Evolutionary conservation across 495 filamentous ascomycete species (phyloP).

Genomic region (Podospora pseudopauciseta): DNA sequence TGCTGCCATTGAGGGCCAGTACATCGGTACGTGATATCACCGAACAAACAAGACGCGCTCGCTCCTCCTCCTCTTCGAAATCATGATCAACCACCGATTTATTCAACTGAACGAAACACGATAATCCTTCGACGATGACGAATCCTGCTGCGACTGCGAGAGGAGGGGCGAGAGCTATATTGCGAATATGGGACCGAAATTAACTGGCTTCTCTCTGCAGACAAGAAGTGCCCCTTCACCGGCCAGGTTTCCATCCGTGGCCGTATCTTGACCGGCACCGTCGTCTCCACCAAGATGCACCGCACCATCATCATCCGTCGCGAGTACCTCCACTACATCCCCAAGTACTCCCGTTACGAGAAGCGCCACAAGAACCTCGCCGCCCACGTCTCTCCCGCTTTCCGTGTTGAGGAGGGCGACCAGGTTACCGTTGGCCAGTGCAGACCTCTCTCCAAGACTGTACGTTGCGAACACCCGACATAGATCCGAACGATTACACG

Average conservation of each 20-base stretch:
- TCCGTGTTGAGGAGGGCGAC: slow-evolving; percentile 99
- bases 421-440: slow-evolving; percentile 99
- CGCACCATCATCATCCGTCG: slow-evolving; percentile 97
- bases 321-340: slow-evolving; percentile 99
- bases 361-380: slow-evolving; percentile 99
- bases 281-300: slow-evolving; percentile 99
- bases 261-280: slow-evolving; percentile 98
- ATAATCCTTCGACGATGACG: slow-evolving; percentile 7
- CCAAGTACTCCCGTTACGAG: slow-evolving; percentile 99
- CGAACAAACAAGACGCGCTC: slow-evolving; percentile 3
- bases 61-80: neutral
- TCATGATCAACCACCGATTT: neutral
- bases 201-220: slow-evolving; percentile 48
- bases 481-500: neutral
- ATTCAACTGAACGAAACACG: slow-evolving; percentile 10
- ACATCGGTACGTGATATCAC: slow-evolving; percentile 81
- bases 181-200: slow-evolving; percentile 9
- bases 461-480: slow-evolving; percentile 50
- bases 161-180: neutral
- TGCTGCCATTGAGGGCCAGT: slow-evolving; percentile 94
- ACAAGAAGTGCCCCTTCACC: slow-evolving; percentile 99
- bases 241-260: slow-evolving; percentile 97
- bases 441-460: slow-evolving; percentile 96
- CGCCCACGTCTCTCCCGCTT: slow-evolving; percentile 96
- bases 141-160: neutral